Conservation (phyloP, 2,329 filamentous ascomycete genomes). For the Trematosphaeria pertusa region DNA sequence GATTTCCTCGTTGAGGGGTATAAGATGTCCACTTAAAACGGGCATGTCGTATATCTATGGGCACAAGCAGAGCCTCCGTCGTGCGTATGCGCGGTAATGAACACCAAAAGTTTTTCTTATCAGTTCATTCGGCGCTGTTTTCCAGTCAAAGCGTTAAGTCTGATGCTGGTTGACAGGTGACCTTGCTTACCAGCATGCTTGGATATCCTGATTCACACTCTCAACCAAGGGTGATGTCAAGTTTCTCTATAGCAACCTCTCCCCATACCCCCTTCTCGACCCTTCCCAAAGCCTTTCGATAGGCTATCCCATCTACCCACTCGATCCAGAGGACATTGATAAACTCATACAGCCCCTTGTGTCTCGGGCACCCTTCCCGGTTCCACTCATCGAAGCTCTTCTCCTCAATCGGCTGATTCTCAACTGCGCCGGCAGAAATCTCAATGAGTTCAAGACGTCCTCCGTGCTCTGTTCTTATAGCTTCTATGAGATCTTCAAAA, state of each 20-base stretch:
- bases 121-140: too few species aligned
- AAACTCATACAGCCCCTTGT: conserved; percentile 19
- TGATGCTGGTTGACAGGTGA: too few species aligned
- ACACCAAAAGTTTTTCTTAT: too few species aligned
- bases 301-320: conserved; percentile 22
- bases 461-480: neutral
- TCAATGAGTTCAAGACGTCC: conserved; percentile 18
- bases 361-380: conserved; percentile 2
- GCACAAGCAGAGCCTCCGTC: too few species aligned
- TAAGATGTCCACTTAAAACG: neutral
- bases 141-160: too few species aligned
- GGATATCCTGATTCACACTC: too few species aligned
- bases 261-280: conserved; percentile 23
- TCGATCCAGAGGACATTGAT: conserved; percentile 32
- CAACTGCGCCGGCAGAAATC: conserved; percentile 19
- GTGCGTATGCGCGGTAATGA: too few species aligned
- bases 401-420: conserved; percentile 17
- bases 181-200: too few species aligned
- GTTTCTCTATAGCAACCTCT: conserved; percentile 10
- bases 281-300: conserved; percentile 27
- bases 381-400: conserved; percentile 21
- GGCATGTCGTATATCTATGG: neutral
- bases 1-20: conserved; percentile 6
- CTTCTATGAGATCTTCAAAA: neutral
- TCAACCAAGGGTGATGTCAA: conserved; percentile 23